Conservation (phyloP, 441 rosid species). For the Bocquillonia castaneifolia region DNA sequence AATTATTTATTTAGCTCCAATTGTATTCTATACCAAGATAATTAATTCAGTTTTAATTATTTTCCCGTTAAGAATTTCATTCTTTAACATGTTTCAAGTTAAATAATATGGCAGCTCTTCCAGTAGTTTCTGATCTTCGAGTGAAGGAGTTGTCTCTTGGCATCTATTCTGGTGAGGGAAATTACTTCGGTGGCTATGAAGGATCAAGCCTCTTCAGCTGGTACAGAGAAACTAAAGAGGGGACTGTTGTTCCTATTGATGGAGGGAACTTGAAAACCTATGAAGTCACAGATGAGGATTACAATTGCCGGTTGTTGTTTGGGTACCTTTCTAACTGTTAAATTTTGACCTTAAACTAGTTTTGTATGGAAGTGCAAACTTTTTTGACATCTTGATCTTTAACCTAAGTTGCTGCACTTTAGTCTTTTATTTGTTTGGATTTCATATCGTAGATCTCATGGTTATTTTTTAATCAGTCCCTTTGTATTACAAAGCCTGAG, state of each 20-base stretch:
- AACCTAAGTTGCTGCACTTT: conserved; percentile 2
- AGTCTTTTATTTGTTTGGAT: not conserved
- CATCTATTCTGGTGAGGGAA: conserved; percentile 81
- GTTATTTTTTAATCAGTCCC: not conserved
- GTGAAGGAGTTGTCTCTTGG: conserved; percentile 59
- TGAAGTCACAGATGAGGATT: conserved; percentile 79
- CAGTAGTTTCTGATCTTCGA: conserved; percentile 60
- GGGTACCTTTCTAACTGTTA: conserved; percentile 53
- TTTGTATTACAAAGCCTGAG: conserved; percentile 2
- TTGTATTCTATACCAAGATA: not conserved
- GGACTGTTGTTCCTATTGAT: conserved; percentile 56
- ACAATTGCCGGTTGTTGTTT: conserved; percentile 68
- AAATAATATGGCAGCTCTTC: conserved; percentile 58
- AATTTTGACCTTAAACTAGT: not conserved
- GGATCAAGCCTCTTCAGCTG: conserved; percentile 87
- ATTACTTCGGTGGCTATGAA: conserved; percentile 91
- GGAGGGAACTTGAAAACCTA: conserved; percentile 69
- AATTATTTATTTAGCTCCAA: not conserved
- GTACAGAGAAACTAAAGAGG: conserved; percentile 79
- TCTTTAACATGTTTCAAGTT: conserved; percentile 13
- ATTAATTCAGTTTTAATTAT: not conserved
- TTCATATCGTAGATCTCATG: not conserved
- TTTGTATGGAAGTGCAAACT: not conserved
- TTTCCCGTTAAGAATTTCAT: conserved; percentile 5
- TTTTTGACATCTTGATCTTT: not conserved